Base-by-base conservation (phyloP, 2,329 filamentous ascomycete genomes). In the Claviceps citrina region DNA sequence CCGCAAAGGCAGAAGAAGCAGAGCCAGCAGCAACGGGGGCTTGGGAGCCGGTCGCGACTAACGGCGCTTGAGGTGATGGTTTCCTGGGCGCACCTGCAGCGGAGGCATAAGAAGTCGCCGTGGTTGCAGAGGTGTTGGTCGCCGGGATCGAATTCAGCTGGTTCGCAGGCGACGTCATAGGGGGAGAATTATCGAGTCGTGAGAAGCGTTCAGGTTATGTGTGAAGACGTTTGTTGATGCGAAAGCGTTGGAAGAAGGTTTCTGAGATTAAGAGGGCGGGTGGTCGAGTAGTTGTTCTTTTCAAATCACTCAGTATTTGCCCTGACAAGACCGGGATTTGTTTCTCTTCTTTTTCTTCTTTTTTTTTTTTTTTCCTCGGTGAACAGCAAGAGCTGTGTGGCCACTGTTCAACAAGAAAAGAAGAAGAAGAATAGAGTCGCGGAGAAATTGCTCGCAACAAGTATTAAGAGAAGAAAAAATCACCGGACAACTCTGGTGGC, bases 91-190 rank as follows among this genome's bases (percentile, higher is more conserved):
- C 68, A 65, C 71, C 67, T 59, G 68, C 75, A 65, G 75, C 74
- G 54, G 74, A 77, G 67, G 75, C 75, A 74, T 79, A 78, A 58
- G 75, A 78, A 59, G 64, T 57, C 61, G 71, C 66, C 59, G 71
- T 67, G 56, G 70, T 65, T 59, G 70, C 66, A 61, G 69, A 66
- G 60, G 65, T 63, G 61, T 65, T 73, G 56, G 68, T 66, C 67
- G 73, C 72, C 71, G 68, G 61, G 54, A 59, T 68, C 57, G 63
- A 57, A 56, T 64, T 68, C 58, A 68, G 65, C 62, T 68, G 62
- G 57, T 62, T 67, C 50, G 66, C 67, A 69, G 69, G 61, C 61
- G 72, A 75, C 70, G 71, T 76, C 72, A 76, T 76, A 73, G 64
- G 57, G 57, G 51, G 51, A 43, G 18, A 20, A 42, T 28, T 3